Base-by-base conservation (phyloP, 495 filamentous ascomycete species). In the Podospora tetraspora region DNA sequence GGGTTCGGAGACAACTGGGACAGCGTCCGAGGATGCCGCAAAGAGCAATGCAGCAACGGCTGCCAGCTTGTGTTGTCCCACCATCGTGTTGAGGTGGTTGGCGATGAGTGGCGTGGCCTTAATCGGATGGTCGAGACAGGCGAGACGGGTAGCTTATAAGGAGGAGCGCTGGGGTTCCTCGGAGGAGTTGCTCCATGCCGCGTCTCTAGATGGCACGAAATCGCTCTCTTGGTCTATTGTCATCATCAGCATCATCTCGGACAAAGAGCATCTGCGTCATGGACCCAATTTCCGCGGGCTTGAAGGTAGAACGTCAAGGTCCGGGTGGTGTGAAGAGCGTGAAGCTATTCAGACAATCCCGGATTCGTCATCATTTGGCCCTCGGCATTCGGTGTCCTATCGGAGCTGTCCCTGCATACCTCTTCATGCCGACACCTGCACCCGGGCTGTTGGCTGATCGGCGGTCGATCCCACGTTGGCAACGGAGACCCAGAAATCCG, bases 1-100 rank as follows among this genome's bases (percentile, higher is more conserved):
- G 0, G 79, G 67, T 2, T 75, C 71, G 0, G 79, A 81, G 2
- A 79, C 72, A 11, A 79, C 68, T 11, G 80, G 80, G 23, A 79
- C 69, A 8, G 80, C 78, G 11, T 65, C 25, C 1, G 66, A 63
- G 12, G 29, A 62, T 16, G 56, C 61, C 5, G 57, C 56, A 16
- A 78, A 59, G 30, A 70, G 70, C 16, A 81, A 65, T 52, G 43
- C 43, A 52, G 43, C 43, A 8, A 52, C 7, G 19, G 43, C 43
- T 52, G 43, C 43, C 43, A 52, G 43, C 19, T n/a, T 19, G 16
- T n/a, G 19, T 52, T 52, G 43, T n/a, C 43, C 43, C 43, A 52
- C 43, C 43, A 52, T 52, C 16, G 43, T n/a, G 43, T 16, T n/a
- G 43, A 13, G 3, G 32, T 37, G 32, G 19, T 52, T n/a, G 16